A percentile compares a stretch with the other conserved stretches of the same genome.
Evolutionary conservation across 2,329 filamentous ascomycete species (phyloP).

Genomic region (Fusarium virguliforme): DNA sequence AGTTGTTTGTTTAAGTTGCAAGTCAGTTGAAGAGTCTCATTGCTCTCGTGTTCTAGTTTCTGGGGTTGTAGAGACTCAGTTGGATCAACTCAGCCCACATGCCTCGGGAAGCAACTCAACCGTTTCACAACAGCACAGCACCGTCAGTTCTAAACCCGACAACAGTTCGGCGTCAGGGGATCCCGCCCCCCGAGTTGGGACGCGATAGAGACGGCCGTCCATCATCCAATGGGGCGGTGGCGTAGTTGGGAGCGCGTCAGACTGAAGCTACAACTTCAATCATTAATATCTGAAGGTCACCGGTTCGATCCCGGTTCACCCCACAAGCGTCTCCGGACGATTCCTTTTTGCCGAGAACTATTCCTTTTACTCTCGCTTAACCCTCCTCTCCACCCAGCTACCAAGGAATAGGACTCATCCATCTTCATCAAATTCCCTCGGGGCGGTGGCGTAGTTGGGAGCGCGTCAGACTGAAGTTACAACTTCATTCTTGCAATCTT

Average conservation of each 20-base stretch:
- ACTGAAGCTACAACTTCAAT: conserved; percentile 14
- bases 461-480: conserved; percentile 11
- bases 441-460: conserved; percentile 17
- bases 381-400: neutral
- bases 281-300: conserved; percentile 15
- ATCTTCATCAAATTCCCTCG: neutral
- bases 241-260: conserved; percentile 17
- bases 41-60: too few species aligned
- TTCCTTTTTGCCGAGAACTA: neutral
- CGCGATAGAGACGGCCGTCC: neutral
- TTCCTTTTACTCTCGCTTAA: neutral
- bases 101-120: neutral
- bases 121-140: neutral
- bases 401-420: neutral
- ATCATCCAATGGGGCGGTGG: conserved; percentile 7
- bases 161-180: neutral
- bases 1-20: too few species aligned
- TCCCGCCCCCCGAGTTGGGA: neutral
- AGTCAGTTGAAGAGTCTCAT: too few species aligned
- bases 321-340: neutral
- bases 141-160: too few species aligned
- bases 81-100: neutral
- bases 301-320: conserved; percentile 14
- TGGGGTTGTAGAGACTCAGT: too few species aligned
- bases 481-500: neutral